These are phyloP conservation scores for Psilocybe tampanensis DNA, from an alignment of 768 basidiomycete species.

Conservation along the genomic window DNA sequence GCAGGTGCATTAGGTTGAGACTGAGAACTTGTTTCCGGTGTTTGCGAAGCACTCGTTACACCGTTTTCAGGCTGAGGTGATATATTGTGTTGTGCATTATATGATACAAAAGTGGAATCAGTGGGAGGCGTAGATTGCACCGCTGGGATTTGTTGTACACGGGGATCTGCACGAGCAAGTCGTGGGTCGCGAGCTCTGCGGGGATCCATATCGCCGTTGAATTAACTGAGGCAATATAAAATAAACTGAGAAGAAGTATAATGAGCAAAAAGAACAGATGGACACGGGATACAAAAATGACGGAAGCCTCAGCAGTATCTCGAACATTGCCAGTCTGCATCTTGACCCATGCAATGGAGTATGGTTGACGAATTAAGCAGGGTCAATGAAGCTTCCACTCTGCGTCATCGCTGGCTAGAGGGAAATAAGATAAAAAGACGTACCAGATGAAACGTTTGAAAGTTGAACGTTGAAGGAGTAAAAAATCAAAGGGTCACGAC, in stretches of 20 bases:
- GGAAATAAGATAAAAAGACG: not conserved
- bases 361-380: constrained; percentile 23
- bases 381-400: constrained; percentile 91
- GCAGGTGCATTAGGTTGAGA: constrained; percentile 7
- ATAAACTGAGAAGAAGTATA: not conserved
- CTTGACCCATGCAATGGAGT: constrained; percentile 54
- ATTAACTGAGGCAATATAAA: constrained; percentile 7
- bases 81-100: constrained; percentile 22
- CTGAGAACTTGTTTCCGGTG: constrained; percentile 13
- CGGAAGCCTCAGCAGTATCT: constrained; percentile 86
- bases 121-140: constrained; percentile 14
- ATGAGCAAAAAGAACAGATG: not conserved
- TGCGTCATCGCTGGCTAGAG: constrained; percentile 70
- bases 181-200: constrained; percentile 81
- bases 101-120: constrained; percentile 39
- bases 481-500: not conserved
- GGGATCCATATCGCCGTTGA: constrained; percentile 65
- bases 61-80: constrained; percentile 27
- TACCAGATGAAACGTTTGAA: not conserved
- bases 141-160: constrained; percentile 43
- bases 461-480: not conserved
- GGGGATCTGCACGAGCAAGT: constrained; percentile 70
- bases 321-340: constrained; percentile 80
- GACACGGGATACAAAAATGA: constrained; percentile 4
- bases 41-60: constrained; percentile 5